Percentiles rank a stretch among this genome's conserved stretches.
Conservation (phyloP, 2,329 filamentous ascomycete genomes). For the Colletotrichum theobromicola region DNA sequence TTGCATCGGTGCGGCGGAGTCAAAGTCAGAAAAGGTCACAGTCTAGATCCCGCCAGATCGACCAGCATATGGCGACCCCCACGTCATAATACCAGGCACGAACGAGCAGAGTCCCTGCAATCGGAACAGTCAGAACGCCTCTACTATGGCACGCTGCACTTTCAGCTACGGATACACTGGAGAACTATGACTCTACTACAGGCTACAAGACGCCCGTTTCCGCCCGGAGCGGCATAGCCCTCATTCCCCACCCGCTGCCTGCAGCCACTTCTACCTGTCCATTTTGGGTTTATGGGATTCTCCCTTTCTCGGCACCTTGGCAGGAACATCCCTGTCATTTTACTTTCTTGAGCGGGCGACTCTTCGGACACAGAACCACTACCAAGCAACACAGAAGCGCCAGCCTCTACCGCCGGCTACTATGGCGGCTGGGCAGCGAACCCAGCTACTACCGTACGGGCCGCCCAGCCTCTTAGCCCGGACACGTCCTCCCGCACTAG, state of each 20-base stretch:
- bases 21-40: conserved; percentile 7
- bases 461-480: background rate
- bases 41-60: conserved; percentile 12
- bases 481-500: conserved; percentile 4
- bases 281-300: background rate
- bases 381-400: background rate
- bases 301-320: background rate
- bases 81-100: conserved; percentile 15
- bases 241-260: background rate
- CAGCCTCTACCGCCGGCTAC: background rate
- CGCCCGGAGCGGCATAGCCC: background rate
- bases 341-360: background rate
- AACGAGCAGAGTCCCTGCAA: conserved; percentile 19
- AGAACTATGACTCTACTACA: background rate
- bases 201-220: background rate
- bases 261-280: background rate
- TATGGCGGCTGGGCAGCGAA: background rate
- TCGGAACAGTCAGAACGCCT: background rate
- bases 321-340: conserved; percentile 1
- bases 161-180: background rate
- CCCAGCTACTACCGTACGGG: background rate
- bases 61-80: background rate
- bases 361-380: background rate
- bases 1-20: conserved; percentile 20
- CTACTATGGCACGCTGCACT: background rate